phyloP scores from a whole-genome alignment of 202 grass and related monocot genomes.

The Panicum hallii region DNA sequence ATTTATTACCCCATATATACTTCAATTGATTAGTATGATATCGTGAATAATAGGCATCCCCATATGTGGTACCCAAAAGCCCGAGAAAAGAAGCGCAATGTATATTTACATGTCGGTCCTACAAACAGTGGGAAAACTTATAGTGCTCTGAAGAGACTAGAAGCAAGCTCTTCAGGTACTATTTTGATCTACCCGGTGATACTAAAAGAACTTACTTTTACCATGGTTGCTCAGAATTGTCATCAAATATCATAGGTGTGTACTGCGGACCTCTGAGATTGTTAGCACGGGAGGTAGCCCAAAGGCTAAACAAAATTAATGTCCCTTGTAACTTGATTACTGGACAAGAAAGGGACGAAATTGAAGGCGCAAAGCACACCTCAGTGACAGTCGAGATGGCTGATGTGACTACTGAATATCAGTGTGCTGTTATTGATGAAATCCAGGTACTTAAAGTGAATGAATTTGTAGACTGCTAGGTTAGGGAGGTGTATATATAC shows the following conservation, averaged over 20 bases:
- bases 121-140: slow-evolving; percentile 98
- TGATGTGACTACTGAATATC: slow-evolving; percentile 76
- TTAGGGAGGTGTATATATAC: slow-evolving; percentile 26
- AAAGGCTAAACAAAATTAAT: slow-evolving; percentile 85
- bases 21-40: slow-evolving; percentile 41
- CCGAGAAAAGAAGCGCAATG: slow-evolving; percentile 89
- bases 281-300: slow-evolving; percentile 84
- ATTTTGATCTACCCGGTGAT: slow-evolving; percentile 34
- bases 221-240: slow-evolving; percentile 31
- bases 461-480: slow-evolving; percentile 15
- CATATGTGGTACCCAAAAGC: slow-evolving; percentile 93
- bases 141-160: slow-evolving; percentile 90
- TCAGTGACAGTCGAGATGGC: slow-evolving; percentile 94
- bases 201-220: slow-evolving; percentile 31
- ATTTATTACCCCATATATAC: slow-evolving; percentile 31
- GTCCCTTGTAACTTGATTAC: slow-evolving; percentile 93
- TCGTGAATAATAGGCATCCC: slow-evolving; percentile 66
- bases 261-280: slow-evolving; percentile 98
- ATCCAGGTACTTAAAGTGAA: slow-evolving; percentile 76
- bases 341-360: slow-evolving; percentile 89
- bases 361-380: slow-evolving; percentile 86
- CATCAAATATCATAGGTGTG: slow-evolving; percentile 65
- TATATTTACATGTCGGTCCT: slow-evolving; percentile 94
- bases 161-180: slow-evolving; percentile 87
- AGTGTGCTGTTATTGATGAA: slow-evolving; percentile 95